Evolutionary conservation across 1,284 basidiomycete species (phyloP), one percentile per base, ranked within the genome.

Genomic region (Tetrapyrgos nigripes): DNA sequence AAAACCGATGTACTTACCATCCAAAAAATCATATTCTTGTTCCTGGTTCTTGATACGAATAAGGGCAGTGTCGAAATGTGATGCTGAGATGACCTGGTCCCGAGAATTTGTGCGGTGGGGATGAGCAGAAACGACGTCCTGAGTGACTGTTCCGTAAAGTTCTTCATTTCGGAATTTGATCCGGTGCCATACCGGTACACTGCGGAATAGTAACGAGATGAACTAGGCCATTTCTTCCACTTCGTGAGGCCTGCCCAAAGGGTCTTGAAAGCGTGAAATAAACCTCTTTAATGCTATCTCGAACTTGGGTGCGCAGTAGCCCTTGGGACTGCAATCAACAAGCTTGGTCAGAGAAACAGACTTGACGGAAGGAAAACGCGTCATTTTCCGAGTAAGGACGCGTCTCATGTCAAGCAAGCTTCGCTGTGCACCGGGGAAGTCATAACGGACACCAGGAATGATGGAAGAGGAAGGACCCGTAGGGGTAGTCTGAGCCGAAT

Each of bases 101-200:
- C 24, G 14, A 17, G 26, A 17, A 31, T 29, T 31, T 6, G n/a
- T 27, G 23, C 48, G 29, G n/a, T 27, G 27, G 28, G 53, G 53
- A 29, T 35, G 43, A 19, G 24, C 26, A 17, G 43, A 45, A 26
- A 54, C 26, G 2, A 1, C 1, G 28, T 54, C 53, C 13, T 45
- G 27, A 1, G 53, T 54, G 10, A 45, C 44, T 14, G 1, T 1
- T 17, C 26, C 53, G 46, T 46, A 45, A 1, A 54, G 23, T 5
- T 31, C 26, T 44, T 27, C 1, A 9, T 54, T 54, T 8, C 14
- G n/a, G 21, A 46, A 54, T 31, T 54, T 54, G 2, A 54, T 28
- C 27, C 19, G n/a, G 43, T 54, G 53, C 53, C 53, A 54, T 9
- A 54, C 19, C 13, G 53, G 53, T 3, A 54, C 23, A 14, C 26